Conservation (phyloP, 1,139 yeast genomes). For the Eremothecium coryli region DNA sequence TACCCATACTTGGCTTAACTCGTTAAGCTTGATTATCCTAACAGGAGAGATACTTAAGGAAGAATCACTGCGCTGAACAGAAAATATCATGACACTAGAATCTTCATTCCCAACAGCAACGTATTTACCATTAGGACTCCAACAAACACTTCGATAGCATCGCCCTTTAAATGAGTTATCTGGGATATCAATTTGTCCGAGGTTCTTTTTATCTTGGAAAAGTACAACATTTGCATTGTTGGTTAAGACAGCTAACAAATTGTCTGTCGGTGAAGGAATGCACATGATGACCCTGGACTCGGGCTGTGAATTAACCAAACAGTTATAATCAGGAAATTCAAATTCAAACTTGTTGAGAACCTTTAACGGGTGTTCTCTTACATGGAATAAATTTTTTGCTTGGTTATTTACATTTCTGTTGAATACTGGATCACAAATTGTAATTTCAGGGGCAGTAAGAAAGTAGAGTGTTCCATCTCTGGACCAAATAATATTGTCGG, state of each 20-base stretch:
- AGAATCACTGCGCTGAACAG: conserved; percentile 3
- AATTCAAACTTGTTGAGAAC: conserved; percentile 25
- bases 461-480: conserved; percentile 25
- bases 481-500: conserved; percentile 23
- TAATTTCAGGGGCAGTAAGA: conserved; percentile 23
- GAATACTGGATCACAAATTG: conserved; percentile 23
- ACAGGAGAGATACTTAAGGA: conserved; percentile 3
- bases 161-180: conserved; percentile 14
- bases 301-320: conserved; percentile 26
- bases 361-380: conserved; percentile 17
- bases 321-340: conserved; percentile 17
- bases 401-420: conserved; percentile 13
- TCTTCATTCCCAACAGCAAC: conserved; percentile 26
- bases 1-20: conserved; percentile 18
- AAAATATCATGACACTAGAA: conserved; percentile 18
- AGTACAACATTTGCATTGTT: conserved; percentile 24
- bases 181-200: conserved; percentile 19
- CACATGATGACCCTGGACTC: conserved; percentile 17
- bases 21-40: conserved; percentile 5
- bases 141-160: conserved; percentile 24
- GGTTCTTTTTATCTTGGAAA: conserved; percentile 10
- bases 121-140: conserved; percentile 20
- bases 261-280: conserved; percentile 17
- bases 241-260: conserved; percentile 23
- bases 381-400: conserved; percentile 22